Conservation (phyloP, 1,284 basidiomycete genomes). For the Malassezia globosa region DNA sequence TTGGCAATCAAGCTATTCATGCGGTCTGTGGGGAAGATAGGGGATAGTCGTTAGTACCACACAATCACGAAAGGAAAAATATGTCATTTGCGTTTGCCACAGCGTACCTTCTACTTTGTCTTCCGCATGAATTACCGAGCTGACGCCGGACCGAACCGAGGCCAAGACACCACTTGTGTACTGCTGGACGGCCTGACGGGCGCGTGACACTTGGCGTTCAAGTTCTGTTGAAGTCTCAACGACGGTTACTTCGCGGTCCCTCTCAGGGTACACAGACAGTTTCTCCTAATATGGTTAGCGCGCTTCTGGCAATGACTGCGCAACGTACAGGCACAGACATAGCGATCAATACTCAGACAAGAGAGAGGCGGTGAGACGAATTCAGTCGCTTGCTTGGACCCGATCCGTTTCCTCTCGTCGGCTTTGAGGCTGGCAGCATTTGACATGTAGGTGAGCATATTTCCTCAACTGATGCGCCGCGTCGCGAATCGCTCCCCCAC, state of each 20-base stretch:
- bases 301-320: too few species aligned
- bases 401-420: not conserved
- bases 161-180: slow-evolving; percentile 19
- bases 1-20: slow-evolving; percentile 55
- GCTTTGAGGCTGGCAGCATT: too few species aligned
- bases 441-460: not conserved
- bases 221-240: slow-evolving; percentile 34
- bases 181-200: slow-evolving; percentile 22
- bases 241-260: slow-evolving; percentile 22
- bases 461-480: not conserved
- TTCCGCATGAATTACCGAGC: slow-evolving; percentile 37
- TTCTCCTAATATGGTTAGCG: slow-evolving; percentile 11
- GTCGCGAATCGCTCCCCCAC: not conserved
- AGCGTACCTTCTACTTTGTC: slow-evolving; percentile 30
- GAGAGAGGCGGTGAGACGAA: not conserved
- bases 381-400: not conserved
- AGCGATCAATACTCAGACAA: not conserved
- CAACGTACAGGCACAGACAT: slow-evolving; percentile 1
- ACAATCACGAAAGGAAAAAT: too few species aligned
- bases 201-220: slow-evolving; percentile 30
- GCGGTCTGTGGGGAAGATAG: slow-evolving; percentile 21
- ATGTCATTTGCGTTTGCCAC: too few species aligned
- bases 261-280: slow-evolving; percentile 31
- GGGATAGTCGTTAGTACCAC: slow-evolving; percentile 11
- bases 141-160: slow-evolving; percentile 20